Conservation (phyloP, 192 early-diverging fungal species). For the Coemansia sp. region DNA sequence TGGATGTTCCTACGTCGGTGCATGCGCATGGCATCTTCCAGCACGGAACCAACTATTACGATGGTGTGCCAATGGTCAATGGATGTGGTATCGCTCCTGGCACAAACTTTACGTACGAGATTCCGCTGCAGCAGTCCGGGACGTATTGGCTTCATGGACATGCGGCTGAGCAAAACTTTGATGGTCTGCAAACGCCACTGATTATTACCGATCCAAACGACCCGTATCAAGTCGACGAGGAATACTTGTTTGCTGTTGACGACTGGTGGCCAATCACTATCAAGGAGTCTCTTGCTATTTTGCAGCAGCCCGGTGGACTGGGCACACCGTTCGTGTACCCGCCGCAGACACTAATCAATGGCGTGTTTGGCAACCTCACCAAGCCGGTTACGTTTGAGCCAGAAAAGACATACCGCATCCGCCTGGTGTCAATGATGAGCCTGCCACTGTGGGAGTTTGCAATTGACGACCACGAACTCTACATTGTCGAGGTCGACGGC, state of each 20-base stretch:
- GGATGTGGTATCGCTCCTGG: slow-evolving; percentile 74
- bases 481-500: slow-evolving; percentile 77
- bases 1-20: slow-evolving; percentile 63
- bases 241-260: slow-evolving; percentile 60
- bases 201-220: slow-evolving; percentile 58
- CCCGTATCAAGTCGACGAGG: slow-evolving; percentile 57
- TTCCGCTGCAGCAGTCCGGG: slow-evolving; percentile 70
- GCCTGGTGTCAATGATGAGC: slow-evolving; percentile 70
- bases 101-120: slow-evolving; percentile 67
- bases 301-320: background rate
- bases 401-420: slow-evolving; percentile 75
- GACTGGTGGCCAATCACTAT: slow-evolving; percentile 67
- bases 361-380: slow-evolving; percentile 36
- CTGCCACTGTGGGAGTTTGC: slow-evolving; percentile 65
- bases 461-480: slow-evolving; percentile 71
- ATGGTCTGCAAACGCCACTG: slow-evolving; percentile 72
- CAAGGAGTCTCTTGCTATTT: background rate
- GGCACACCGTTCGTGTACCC: background rate
- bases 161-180: slow-evolving; percentile 69
- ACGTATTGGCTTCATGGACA: slow-evolving; percentile 86
- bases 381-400: slow-evolving; percentile 58
- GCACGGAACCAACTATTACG: slow-evolving; percentile 63
- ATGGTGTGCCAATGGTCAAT: slow-evolving; percentile 67
- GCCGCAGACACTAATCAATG: slow-evolving; percentile 38
- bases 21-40: slow-evolving; percentile 79